These are phyloP conservation scores for Elsinoe australis DNA, from an alignment of 2,329 filamentous ascomycete species.

Conservation along the genomic window DNA sequence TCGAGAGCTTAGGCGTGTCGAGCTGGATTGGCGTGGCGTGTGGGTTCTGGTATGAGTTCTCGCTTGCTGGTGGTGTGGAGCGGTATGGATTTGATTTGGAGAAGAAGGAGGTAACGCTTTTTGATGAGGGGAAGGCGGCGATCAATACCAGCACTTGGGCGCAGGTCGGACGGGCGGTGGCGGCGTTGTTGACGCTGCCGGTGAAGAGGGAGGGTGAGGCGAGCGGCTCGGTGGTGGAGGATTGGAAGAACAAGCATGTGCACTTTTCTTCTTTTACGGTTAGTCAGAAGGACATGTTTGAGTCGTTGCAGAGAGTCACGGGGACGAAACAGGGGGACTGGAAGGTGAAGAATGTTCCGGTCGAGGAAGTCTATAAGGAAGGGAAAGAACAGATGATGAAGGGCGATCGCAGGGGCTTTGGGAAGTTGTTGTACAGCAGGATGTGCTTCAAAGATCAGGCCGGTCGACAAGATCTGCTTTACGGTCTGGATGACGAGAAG, in stretches of 20 bases:
- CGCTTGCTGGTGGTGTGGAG: slow-evolving; percentile 21
- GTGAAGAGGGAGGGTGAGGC: slow-evolving; percentile 21
- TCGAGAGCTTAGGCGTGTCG: slow-evolving; percentile 25
- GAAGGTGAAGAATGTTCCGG: slow-evolving; percentile 25
- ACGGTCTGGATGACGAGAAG: slow-evolving; percentile 22
- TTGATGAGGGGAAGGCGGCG: slow-evolving; percentile 25
- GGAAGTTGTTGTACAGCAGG: slow-evolving; percentile 47
- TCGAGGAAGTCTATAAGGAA: slow-evolving; percentile 41
- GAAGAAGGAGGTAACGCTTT: slow-evolving; percentile 24
- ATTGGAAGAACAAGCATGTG: slow-evolving; percentile 30
- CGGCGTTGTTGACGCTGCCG: slow-evolving; percentile 30
- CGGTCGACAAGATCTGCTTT: slow-evolving; percentile 30
- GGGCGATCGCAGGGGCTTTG: slow-evolving; percentile 41
- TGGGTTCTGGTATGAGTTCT: slow-evolving; percentile 31
- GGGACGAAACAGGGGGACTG: slow-evolving; percentile 32
- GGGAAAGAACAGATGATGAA: slow-evolving; percentile 39
- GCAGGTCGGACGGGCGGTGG: slow-evolving; percentile 30
- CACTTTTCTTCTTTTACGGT: slow-evolving; percentile 33
- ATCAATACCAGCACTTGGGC: slow-evolving; percentile 31
- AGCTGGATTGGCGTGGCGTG: slow-evolving; percentile 26
- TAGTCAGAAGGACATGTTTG: slow-evolving; percentile 34
- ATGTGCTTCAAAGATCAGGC: slow-evolving; percentile 38
- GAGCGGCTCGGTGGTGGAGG: slow-evolving; percentile 21
- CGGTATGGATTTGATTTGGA: slow-evolving; percentile 29
- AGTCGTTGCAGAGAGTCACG: slow-evolving; percentile 30